These are phyloP conservation scores for Rhodamnia argentea DNA, from an alignment of 345 rosid genomes.

Conservation along the genomic window DNA sequence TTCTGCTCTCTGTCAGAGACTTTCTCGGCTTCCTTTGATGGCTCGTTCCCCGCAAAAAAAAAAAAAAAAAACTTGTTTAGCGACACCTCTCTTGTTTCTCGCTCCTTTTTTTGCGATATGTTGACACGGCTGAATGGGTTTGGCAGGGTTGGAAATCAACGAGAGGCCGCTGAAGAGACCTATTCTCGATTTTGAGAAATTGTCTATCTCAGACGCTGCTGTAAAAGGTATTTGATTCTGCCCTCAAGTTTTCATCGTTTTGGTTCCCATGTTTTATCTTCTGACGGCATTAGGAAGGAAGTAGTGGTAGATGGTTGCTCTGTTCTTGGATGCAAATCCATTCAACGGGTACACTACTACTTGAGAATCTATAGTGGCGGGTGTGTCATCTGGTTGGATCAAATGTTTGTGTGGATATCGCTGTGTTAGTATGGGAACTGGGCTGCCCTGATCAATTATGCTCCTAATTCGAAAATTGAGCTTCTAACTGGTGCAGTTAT, in stretches of 20 bases:
- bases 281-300: not conserved
- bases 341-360: not conserved
- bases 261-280: not conserved
- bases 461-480: not conserved
- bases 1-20: not conserved
- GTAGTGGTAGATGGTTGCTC: not conserved
- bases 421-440: not conserved
- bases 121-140: not conserved
- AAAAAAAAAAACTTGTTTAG: not conserved
- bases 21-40: not conserved
- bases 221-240: constrained; percentile 22
- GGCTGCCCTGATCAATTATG: not conserved
- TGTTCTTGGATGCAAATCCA: not conserved
- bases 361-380: not conserved
- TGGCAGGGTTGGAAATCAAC: constrained; percentile 69
- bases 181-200: constrained; percentile 36
- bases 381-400: not conserved
- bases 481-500: not conserved
- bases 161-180: constrained; percentile 65
- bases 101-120: not conserved
- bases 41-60: not conserved
- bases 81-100: not conserved
- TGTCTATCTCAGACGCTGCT: constrained; percentile 36
- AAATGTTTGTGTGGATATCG: not conserved
- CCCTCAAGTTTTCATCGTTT: not conserved